A percentile compares a stretch with the other conserved stretches of the same genome.
These are phyloP conservation scores for Monosporascus ibericus DNA, from an alignment of 2,329 filamentous ascomycete species.

Conservation along the genomic window DNA sequence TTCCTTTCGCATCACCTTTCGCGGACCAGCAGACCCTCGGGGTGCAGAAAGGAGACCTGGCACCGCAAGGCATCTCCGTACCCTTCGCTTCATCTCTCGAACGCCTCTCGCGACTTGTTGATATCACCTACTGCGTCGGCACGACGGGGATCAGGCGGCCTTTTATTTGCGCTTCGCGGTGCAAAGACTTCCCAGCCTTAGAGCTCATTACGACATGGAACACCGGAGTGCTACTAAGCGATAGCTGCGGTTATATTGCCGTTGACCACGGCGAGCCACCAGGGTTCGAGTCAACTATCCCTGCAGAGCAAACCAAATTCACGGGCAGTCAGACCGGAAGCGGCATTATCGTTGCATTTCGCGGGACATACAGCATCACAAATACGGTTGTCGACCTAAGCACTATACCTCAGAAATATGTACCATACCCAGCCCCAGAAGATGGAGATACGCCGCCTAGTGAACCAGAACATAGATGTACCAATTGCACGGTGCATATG, in stretches of 20 bases:
- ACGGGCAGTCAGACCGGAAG: constrained; percentile 12
- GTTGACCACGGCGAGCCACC: constrained; percentile 59
- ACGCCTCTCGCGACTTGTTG: constrained; percentile 82
- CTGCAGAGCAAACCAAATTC: constrained; percentile 4
- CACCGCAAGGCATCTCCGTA: constrained; percentile 41
- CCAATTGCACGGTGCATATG: constrained; percentile 86
- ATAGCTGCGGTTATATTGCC: constrained; percentile 90
- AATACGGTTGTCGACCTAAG: constrained; percentile 89
- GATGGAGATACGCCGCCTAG: constrained; percentile 29
- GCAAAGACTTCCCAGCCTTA: constrained; percentile 73
- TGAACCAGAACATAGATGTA: constrained; percentile 52
- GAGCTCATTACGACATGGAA: constrained; percentile 83
- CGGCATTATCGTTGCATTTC: constrained; percentile 77
- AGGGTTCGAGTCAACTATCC: constrained; percentile 4
- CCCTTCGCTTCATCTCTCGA: constrained; percentile 75
- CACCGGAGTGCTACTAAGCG: constrained; percentile 77
- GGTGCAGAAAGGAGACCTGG: constrained; percentile 4
- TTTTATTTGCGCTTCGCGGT: constrained; percentile 80
- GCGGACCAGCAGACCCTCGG: constrained; percentile 6
- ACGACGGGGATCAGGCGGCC: constrained; percentile 74
- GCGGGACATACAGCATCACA: constrained; percentile 88
- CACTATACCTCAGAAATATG: constrained; percentile 82
- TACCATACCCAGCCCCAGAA: constrained; percentile 68
- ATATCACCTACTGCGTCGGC: constrained; percentile 92
- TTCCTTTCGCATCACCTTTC: constrained; percentile 10